A percentile compares a stretch with the other conserved stretches of the same genome.
These are phyloP conservation scores for Termitomyces sp. DNA, from an alignment of 768 basidiomycete genomes.

Conservation along the genomic window DNA sequence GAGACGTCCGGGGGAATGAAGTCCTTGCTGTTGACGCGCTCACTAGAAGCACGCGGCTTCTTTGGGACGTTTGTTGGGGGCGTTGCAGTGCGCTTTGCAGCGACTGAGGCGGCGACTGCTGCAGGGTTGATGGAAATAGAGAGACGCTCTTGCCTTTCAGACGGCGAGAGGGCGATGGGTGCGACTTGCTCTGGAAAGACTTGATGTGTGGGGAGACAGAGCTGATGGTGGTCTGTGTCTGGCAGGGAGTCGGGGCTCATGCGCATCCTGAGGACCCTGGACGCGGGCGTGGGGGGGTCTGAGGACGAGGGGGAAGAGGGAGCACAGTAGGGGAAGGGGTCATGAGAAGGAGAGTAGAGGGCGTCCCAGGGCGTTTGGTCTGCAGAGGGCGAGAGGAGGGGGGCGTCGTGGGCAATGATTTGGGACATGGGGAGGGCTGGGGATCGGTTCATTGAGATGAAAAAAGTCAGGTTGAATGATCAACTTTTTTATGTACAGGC, in stretches of 20 bases:
- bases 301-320: conserved; percentile 45
- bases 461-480: conserved; percentile 18
- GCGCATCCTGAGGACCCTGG: conserved; percentile 47
- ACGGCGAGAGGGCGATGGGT: conserved; percentile 20
- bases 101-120: conserved; percentile 20
- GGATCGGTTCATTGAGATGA: conserved; percentile 22
- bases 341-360: conserved; percentile 30
- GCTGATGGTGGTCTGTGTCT: conserved; percentile 38
- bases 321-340: conserved; percentile 42
- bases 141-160: conserved; percentile 26
- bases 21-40: conserved; percentile 65
- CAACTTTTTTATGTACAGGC: conserved; percentile 20
- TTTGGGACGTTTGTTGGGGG: conserved; percentile 33
- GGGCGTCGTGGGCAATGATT: conserved; percentile 53
- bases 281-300: conserved; percentile 41
- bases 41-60: conserved; percentile 40
- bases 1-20: conserved; percentile 86
- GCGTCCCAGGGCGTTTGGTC: conserved; percentile 48
- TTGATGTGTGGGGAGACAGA: conserved; percentile 68
- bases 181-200: conserved; percentile 45
- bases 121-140: conserved; percentile 29
- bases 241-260: conserved; percentile 37
- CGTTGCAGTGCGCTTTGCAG: conserved; percentile 41
- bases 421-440: conserved; percentile 48
- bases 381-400: conserved; percentile 47